A percentile compares a stretch with the other conserved stretches of the same genome.
These are phyloP conservation scores for Linum tenue DNA, from an alignment of 345 rosid species.

Conservation along the genomic window DNA sequence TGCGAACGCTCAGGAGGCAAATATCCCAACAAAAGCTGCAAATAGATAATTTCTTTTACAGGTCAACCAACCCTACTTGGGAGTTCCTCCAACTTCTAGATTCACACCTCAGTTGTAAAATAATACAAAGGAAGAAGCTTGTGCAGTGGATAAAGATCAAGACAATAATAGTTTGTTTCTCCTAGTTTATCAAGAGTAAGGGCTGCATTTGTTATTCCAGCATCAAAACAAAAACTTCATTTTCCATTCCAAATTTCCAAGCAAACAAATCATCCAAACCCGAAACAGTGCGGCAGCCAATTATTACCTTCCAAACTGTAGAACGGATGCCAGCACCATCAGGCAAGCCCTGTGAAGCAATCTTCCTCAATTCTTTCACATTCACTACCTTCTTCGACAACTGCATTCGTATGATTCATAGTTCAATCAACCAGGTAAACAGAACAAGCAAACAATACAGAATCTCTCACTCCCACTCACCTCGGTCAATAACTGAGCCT, in stretches of 20 bases:
- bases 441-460: neutral
- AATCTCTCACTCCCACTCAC: slow-evolving; percentile 17
- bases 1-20: slow-evolving; percentile 68
- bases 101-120: too few relatives aligned
- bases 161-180: too few relatives aligned
- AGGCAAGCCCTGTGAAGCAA: slow-evolving; percentile 75
- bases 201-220: neutral
- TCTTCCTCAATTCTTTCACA: slow-evolving; percentile 65
- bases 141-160: too few relatives aligned
- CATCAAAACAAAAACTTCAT: slow-evolving; percentile 42
- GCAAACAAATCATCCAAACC: slow-evolving; percentile 21
- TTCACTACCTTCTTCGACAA: slow-evolving; percentile 76
- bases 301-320: slow-evolving; percentile 74
- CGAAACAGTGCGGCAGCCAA: neutral
- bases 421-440: neutral
- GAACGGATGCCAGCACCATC: slow-evolving; percentile 84
- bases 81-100: neutral
- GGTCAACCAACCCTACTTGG: neutral
- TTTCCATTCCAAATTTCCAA: slow-evolving; percentile 10
- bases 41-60: neutral
- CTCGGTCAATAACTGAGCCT: slow-evolving; percentile 73
- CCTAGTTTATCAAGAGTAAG: neutral
- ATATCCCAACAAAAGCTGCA: slow-evolving; percentile 80
- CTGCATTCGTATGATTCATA: slow-evolving; percentile 31
- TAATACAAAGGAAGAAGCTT: too few relatives aligned